Base-by-base conservation (phyloP, 1,284 basidiomycete genomes). In the Papiliotrema terrestris region DNA sequence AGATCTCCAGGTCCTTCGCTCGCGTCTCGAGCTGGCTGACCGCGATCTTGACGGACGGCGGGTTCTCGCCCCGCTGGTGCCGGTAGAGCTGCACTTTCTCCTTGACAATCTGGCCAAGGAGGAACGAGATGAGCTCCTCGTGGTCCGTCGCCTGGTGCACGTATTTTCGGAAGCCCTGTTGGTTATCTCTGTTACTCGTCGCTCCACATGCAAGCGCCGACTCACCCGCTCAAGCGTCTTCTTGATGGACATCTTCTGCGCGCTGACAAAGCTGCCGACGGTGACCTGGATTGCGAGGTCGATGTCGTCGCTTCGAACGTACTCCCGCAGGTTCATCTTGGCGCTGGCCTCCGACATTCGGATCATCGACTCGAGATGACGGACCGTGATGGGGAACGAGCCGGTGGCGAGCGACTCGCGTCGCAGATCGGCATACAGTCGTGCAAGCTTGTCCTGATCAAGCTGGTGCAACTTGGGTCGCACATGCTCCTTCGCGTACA, bases 211-310 rank as follows among this genome's bases (percentile, higher is more conserved):
- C 51, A 52, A 5, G 14, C 15, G 0, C n/a, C 3, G 8, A 82
- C 87, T 58, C 68, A 93, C 92, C 66, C 96, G 82, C 78, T 98
- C 91, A 43, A 99, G 81, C 17, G 93, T 94, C 80, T 91, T 95
- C 83, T 98, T 98, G 79, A 98, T 93, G 58, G 89, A 92, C 83
- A 94, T 89, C 81, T 99, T 99, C 74, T 98, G 96, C 19, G 95
- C 90, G 64, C 79, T 92, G 55, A 99, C 90, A 74, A 99, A 99
- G 77, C 89, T 93, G 56, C 88, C 87, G 25, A 99, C 86, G 2
- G 91, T 89, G 38, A 97, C 93, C 61, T 91, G 91, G 63, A 99
- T 98, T 2, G 96, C 95, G 51, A 98, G 79, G 74, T 99, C 94
- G 65, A 99, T 94, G 73, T 98, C 96, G 75, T 98, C 96, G 14